Base-by-base conservation (phyloP, 1,284 basidiomycete species). In the Testicularia cyperi region DNA sequence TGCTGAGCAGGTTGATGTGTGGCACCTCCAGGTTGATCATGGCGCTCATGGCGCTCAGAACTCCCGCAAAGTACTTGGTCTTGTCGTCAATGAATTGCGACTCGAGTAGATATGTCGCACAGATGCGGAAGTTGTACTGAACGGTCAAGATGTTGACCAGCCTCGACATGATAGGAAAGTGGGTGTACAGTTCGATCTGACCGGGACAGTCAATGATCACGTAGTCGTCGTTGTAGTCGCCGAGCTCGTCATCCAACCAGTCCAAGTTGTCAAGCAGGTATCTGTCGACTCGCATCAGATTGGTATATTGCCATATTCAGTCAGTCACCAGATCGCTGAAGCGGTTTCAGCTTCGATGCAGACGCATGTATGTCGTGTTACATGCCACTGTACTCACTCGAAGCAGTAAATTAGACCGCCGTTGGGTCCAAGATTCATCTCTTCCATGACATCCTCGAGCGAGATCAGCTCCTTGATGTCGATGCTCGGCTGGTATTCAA, bases 11-110 rank as follows among this genome's bases (percentile, higher is more conserved):
- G 67, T 98, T 98, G 60, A 99, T 86, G 86, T 92, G 95, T 0
- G 92, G 90, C 29, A 96, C 85, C 72, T 97, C 94, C 21, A 99
- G 83, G 65, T 92, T 92, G 42, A 98, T 88, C 95, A 99, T 99
- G 33, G 92, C 91, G 34, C 89, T 92, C 92, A 98, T 97, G 18
- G 95, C 95, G 41, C 88, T 90, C 46, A 98, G 81, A 1, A 97
- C 92, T n/a, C 95, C 95, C 46, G 92, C 91, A 70, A 99, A 99
- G 79, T 92, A 99, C 75, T 99, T 99, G 75, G 92, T 88, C 70
- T 88, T 88, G 79, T 98, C 95, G 48, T 74, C 72, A 49, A 74
- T 70, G 26, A 74, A 74, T 70, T 99, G 95, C 1, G 90, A 92
- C 77, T 99, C 95, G 61, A 99, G 84, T 36, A 99, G 83, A 77